Evolutionary conservation across 2,329 filamentous ascomycete species (phyloP).

Genomic region (Sarocladium brachiariae): DNA sequence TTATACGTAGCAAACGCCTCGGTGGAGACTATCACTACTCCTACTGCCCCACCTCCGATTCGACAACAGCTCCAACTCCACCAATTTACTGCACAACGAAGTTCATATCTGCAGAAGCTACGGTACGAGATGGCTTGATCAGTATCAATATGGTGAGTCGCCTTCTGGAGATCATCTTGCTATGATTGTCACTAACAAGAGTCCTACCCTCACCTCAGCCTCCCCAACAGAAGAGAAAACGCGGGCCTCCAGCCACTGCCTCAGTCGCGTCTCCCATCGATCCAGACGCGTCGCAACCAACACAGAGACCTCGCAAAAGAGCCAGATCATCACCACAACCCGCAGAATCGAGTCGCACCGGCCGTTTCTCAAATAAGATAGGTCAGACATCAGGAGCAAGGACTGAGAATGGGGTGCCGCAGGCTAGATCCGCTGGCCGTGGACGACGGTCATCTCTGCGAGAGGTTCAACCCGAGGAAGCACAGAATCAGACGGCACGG

Average conservation of each 20-base stretch:
- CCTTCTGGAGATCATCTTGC: no score
- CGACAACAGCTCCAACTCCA: background rate
- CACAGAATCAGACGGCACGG: background rate
- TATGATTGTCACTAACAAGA: no score
- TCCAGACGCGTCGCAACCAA: constrained; percentile 4
- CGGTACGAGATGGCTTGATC: background rate
- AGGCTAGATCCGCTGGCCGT: background rate
- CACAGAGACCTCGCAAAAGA: constrained; percentile 4
- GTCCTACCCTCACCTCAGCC: background rate
- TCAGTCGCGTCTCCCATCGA: constrained; percentile 1
- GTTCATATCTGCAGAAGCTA: background rate
- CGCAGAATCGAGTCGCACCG: background rate
- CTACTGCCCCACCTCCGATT: background rate
- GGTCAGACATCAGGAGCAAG: background rate
- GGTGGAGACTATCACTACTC: no score
- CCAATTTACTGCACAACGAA: background rate
- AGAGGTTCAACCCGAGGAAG: background rate
- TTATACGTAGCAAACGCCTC: no score
- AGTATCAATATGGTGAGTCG: background rate
- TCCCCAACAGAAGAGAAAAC: constrained; percentile 24
- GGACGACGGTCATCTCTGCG: background rate
- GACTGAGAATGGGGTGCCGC: background rate
- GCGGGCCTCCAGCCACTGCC: constrained; percentile 20
- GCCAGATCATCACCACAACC: background rate
- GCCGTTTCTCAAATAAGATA: background rate